phyloP scores from a whole-genome alignment of 2,329 filamentous ascomycete species.

The Fusarium armeniacum region DNA sequence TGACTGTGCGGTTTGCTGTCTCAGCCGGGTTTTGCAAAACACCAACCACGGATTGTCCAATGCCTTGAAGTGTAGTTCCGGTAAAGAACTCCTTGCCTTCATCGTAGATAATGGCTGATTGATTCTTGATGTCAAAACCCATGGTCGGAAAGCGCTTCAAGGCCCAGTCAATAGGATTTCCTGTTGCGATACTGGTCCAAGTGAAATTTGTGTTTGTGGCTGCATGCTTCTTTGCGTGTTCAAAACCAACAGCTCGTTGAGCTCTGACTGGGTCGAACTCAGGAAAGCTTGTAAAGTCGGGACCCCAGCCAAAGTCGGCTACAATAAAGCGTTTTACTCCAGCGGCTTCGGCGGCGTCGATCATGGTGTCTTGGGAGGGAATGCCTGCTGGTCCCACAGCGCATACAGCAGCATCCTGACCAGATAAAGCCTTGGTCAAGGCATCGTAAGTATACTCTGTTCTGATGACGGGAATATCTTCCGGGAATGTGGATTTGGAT shows the following conservation, averaged over 20 bases:
- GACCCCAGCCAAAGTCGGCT: constrained; percentile 38
- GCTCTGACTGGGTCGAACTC: constrained; percentile 32
- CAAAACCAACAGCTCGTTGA: constrained; percentile 17
- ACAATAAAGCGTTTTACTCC: constrained; percentile 35
- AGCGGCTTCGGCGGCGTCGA: constrained; percentile 34
- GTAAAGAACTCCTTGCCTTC: constrained; percentile 29
- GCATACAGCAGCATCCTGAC: constrained; percentile 30
- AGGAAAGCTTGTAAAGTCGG: constrained; percentile 28
- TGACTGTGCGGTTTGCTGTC: constrained; percentile 30
- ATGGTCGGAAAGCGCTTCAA: constrained; percentile 34
- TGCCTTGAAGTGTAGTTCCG: constrained; percentile 26
- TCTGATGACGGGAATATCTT: constrained; percentile 1
- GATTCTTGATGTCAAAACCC: constrained; percentile 27
- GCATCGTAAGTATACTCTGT: constrained; percentile 10
- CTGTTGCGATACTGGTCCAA: constrained; percentile 32
- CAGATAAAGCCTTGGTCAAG: constrained; percentile 8
- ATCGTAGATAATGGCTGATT: constrained; percentile 25
- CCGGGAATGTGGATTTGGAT: constrained; percentile 32
- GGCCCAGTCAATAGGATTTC: constrained; percentile 39
- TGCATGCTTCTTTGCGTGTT: constrained; percentile 20
- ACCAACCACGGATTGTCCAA: constrained; percentile 37
- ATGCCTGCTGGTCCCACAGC: constrained; percentile 33
- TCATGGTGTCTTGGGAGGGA: constrained; percentile 26
- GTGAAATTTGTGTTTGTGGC: constrained; percentile 20
- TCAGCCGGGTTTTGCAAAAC: constrained; percentile 25